Evolutionary conservation across 257 asterid species (phyloP).

Genomic region (Solanum clarkiae): DNA sequence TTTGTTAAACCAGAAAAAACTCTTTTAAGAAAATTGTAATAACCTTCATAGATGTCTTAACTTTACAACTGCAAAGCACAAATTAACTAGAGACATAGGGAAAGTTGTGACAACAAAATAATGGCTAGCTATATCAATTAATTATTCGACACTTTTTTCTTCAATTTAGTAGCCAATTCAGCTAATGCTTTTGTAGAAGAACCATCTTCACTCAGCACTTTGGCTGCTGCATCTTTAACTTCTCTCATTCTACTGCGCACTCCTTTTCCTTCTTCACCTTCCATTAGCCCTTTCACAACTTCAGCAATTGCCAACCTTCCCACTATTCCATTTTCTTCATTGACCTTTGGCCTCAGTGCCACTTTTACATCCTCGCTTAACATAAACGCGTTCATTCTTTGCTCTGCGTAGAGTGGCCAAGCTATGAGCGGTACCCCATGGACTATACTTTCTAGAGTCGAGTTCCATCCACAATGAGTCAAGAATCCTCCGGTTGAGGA

Average conservation of each 20-base stretch:
- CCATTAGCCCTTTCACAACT: slow-evolving; percentile 36
- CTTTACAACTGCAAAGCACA: neutral
- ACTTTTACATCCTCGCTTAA: slow-evolving; percentile 31
- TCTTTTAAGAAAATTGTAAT: neutral
- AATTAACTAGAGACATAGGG: neutral
- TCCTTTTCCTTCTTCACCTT: slow-evolving; percentile 56
- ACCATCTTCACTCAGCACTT: slow-evolving; percentile 15
- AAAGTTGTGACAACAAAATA: neutral
- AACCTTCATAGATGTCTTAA: neutral
- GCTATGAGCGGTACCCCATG: slow-evolving; percentile 60
- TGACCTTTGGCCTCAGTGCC: slow-evolving; percentile 28
- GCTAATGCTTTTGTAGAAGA: slow-evolving; percentile 16
- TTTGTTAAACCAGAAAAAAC: neutral
- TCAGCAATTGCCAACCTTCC: slow-evolving; percentile 32
- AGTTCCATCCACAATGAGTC: slow-evolving; percentile 68
- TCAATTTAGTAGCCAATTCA: slow-evolving; percentile 15
- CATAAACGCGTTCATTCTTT: slow-evolving; percentile 54
- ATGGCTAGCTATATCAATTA: neutral
- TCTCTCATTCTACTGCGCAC: slow-evolving; percentile 38
- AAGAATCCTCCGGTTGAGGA: slow-evolving; percentile 19
- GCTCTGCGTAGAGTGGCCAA: slow-evolving; percentile 87
- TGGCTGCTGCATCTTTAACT: slow-evolving; percentile 39
- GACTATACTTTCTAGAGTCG: slow-evolving; percentile 36
- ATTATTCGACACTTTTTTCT: neutral
- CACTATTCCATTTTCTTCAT: slow-evolving; percentile 33